Percentiles rank a stretch among this genome's conserved stretches.
These are phyloP conservation scores for Coelastrella sp. DNA, from an alignment of 139 green algal species.

Conservation along the genomic window DNA sequence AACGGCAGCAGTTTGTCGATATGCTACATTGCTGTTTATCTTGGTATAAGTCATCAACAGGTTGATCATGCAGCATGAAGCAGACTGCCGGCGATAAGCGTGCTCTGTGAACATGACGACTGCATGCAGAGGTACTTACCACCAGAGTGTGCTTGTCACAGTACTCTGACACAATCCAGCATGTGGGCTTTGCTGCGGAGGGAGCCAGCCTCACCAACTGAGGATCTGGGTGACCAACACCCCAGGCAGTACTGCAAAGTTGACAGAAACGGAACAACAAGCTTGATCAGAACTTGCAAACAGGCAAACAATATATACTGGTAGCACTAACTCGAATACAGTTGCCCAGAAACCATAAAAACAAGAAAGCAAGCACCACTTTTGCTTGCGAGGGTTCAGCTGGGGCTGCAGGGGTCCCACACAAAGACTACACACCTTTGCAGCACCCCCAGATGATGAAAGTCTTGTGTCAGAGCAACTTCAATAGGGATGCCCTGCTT, in stretches of 20 bases:
- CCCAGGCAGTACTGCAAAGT: slow-evolving; percentile 33
- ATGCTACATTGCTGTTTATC: too few species aligned
- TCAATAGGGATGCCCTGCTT: slow-evolving; percentile 38
- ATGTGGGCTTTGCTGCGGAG: slow-evolving; percentile 19
- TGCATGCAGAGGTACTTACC: slow-evolving; percentile 4
- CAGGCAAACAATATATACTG: too few species aligned
- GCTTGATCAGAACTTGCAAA: too few species aligned
- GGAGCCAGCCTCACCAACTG: background rate
- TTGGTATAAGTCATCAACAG: too few species aligned
- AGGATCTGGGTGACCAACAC: background rate
- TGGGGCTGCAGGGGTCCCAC: too few species aligned
- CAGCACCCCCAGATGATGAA: slow-evolving; percentile 46
- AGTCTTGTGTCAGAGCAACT: slow-evolving; percentile 39
- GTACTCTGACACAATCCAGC: slow-evolving; percentile 41
- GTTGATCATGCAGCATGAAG: too few species aligned
- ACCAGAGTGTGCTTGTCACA: slow-evolving; percentile 45
- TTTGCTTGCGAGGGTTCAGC: background rate
- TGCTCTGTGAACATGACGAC: background rate
- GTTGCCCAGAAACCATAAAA: too few species aligned
- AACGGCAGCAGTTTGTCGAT: too few species aligned
- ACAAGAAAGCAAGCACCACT: background rate
- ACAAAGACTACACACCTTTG: slow-evolving; percentile 1
- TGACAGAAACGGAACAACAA: too few species aligned
- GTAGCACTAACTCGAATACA: too few species aligned
- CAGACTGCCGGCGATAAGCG: background rate